Conservation (phyloP, 768 basidiomycete species). For the Leccinum uliginosum region DNA sequence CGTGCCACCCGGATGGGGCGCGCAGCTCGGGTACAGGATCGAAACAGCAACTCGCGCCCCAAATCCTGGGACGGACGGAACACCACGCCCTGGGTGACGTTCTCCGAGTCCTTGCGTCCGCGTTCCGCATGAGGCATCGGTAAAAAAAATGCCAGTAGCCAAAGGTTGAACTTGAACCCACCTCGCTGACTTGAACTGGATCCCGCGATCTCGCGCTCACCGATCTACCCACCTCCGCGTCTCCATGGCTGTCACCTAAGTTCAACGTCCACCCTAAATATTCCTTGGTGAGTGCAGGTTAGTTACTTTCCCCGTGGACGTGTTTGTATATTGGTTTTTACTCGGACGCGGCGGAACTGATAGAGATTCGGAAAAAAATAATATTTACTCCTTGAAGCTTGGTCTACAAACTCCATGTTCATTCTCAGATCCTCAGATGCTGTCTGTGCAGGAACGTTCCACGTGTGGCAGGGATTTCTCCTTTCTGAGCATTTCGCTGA, state of each 20-base stretch:
- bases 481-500: background rate
- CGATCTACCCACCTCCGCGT: background rate
- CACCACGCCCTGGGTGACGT: background rate
- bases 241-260: background rate
- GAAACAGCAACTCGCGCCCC: background rate
- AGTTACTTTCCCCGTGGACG: background rate
- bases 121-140: background rate
- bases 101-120: background rate
- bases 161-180: background rate
- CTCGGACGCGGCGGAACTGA: background rate
- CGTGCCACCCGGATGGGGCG: background rate
- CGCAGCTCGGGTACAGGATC: background rate
- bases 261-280: background rate
- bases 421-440: background rate
- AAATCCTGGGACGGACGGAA: background rate
- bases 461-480: background rate
- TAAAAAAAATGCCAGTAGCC: background rate
- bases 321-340: background rate
- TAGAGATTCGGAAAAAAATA: too few relatives aligned
- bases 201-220: background rate
- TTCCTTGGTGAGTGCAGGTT: background rate
- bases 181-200: slow-evolving; percentile 2
- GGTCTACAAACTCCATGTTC: too few relatives aligned
- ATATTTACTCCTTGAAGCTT: too few relatives aligned
- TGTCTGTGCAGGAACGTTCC: background rate